Evolutionary conservation across 78 protist species (phyloP).

Genomic region (Parvularia atlantis): DNA sequence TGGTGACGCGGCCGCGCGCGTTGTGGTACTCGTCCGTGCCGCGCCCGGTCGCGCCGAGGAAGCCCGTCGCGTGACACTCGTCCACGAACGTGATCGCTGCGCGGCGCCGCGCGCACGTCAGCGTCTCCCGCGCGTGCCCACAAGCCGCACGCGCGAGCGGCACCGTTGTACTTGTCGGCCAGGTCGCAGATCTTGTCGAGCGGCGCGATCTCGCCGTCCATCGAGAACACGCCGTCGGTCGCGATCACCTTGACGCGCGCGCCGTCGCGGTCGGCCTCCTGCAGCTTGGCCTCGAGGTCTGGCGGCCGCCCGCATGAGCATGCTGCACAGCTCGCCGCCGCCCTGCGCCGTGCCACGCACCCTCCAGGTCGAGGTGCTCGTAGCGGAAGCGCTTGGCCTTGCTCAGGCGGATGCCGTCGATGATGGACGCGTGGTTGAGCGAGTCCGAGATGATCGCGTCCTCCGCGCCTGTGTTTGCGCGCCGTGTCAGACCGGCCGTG

Average conservation of each 20-base stretch:
- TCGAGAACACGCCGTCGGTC: slow-evolving; percentile 73
- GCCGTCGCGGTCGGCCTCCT: slow-evolving; percentile 15
- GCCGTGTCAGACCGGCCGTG: slow-evolving; percentile 42
- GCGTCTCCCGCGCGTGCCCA: too few relatives aligned
- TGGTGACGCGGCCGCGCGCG: slow-evolving; percentile 34
- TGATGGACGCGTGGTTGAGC: slow-evolving; percentile 71
- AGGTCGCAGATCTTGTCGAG: slow-evolving; percentile 48
- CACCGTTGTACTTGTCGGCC: slow-evolving; percentile 38
- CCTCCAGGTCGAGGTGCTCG: slow-evolving; percentile 42
- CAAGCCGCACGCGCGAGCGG: too few relatives aligned
- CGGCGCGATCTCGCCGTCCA: slow-evolving; percentile 84
- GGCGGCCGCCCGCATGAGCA: too few relatives aligned
- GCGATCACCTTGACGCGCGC: slow-evolving; percentile 24
- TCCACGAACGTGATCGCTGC: slow-evolving; percentile 55
- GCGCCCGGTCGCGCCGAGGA: slow-evolving; percentile 55
- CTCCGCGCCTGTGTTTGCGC: too few relatives aligned
- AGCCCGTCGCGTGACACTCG: slow-evolving; percentile 73
- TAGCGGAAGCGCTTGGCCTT: slow-evolving; percentile 30
- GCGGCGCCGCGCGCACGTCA: too few relatives aligned
- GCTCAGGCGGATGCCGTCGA: slow-evolving; percentile 71
- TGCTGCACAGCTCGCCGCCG: too few relatives aligned
- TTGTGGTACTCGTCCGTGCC: slow-evolving; percentile 44
- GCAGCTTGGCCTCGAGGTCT: slow-evolving; percentile 37
- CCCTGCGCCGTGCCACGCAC: too few relatives aligned
- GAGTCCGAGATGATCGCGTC: slow-evolving; percentile 60